phyloP scores from a whole-genome alignment of 2,329 filamentous ascomycete genomes.

The Pseudogymnoascus sp. region DNA sequence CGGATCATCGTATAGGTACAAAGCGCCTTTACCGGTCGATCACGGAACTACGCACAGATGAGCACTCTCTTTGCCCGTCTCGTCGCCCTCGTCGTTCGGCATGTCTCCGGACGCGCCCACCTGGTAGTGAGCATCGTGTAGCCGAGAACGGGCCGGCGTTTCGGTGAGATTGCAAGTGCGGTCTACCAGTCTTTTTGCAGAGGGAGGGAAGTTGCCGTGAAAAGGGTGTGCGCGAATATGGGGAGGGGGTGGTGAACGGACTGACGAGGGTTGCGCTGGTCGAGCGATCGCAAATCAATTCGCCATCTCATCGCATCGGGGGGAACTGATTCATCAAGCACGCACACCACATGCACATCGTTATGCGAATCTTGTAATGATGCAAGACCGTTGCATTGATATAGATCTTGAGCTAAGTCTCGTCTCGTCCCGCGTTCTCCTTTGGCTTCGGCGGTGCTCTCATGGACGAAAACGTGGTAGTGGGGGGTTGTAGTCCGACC shows the following conservation, averaged over 20 bases:
- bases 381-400: not conserved
- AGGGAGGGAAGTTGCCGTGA: not conserved
- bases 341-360: not conserved
- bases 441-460: not conserved
- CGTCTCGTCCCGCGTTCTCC: not conserved
- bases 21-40: slow-evolving; percentile 1
- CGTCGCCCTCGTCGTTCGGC: not conserved
- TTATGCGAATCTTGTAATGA: not conserved
- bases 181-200: not conserved
- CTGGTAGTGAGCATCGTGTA: not conserved
- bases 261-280: not conserved
- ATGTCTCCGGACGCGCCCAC: not conserved
- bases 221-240: not conserved
- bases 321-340: not conserved
- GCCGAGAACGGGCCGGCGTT: not conserved
- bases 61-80: not conserved
- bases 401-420: slow-evolving; percentile 1
- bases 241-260: not conserved
- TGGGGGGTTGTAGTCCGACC: not conserved
- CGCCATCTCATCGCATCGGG: not conserved
- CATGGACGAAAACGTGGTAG: not conserved
- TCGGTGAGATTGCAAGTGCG: not conserved
- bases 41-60: not conserved
- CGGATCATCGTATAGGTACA: not conserved
- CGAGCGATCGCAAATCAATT: not conserved